Base-by-base conservation (phyloP, 345 rosid species). In the Brassica cretica region DNA sequence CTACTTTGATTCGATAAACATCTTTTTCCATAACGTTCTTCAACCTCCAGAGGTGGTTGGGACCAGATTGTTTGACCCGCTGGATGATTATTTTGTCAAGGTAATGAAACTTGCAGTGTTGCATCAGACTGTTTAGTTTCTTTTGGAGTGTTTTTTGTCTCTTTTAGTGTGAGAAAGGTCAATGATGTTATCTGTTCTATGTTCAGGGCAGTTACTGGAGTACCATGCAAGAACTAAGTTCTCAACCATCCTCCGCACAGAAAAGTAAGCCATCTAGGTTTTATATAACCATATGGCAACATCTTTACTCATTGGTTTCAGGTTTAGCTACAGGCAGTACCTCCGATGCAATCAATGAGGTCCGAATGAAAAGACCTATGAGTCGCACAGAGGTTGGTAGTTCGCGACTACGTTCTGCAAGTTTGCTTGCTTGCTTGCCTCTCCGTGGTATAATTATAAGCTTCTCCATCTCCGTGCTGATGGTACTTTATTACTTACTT, bases 21-120 rank as follows among this genome's bases (percentile, higher is more conserved):
- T 96, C 6, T 96, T 96, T 81, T 96, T 96, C 84, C 96, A 93
- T 83, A 96, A 96, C 78, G 95, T 96, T 76, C 84, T 96, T 78
- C 99, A 84, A 82, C 99, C 99, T 81, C 98, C 99, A 1, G 90
- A 86, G 64, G 92, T 89, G 83, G 85, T 88, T 81, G 89, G 89
- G 39, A 83, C 79, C 72, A 72, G 85, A 53, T 71, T 73, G 82
- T 86, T 80, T 79, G 92, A 86, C 83, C 77, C 92, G n/a, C 63
- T 85, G 84, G 84, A 84, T 60, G 87, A 85, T 84, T 89, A 93
- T 90, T 75, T 89, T 81, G 86, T 88, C 80, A 91, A 93, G 98
- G 99, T 93, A 91, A 74, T 2, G 19, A 76, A 61, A 49, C 67
- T 65, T 58, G 53, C 70, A 39, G 56, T 4, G 51, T 58, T 41